Percentiles rank a stretch among this genome's conserved stretches.
Evolutionary conservation across 805 yeast species (phyloP).

Genomic region (Barnettozyma siamensis): DNA sequence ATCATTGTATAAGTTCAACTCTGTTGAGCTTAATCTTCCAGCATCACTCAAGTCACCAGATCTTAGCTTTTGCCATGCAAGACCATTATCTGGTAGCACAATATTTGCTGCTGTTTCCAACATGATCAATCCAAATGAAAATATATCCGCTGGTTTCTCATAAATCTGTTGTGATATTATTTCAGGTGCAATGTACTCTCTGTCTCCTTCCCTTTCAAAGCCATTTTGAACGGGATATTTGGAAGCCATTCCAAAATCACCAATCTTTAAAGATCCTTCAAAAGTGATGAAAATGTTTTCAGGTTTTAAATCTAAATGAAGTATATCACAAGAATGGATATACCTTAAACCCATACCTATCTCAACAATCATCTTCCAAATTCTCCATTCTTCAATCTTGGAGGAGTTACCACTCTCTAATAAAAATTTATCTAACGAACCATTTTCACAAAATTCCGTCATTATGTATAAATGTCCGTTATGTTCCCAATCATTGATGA

Average conservation of each 20-base stretch:
- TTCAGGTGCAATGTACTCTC: conserved; percentile 97
- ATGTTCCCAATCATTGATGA: conserved; percentile 82
- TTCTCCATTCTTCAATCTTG: conserved; percentile 91
- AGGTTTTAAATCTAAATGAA: conserved; percentile 91
- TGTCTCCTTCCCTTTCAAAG: conserved; percentile 93
- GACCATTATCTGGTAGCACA: conserved; percentile 90
- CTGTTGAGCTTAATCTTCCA: conserved; percentile 74
- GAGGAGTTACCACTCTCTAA: conserved; percentile 70
- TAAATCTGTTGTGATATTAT: conserved; percentile 76
- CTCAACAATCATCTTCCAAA: conserved; percentile 93
- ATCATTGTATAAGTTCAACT: conserved; percentile 34
- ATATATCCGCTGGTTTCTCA: conserved; percentile 89
- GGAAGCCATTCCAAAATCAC: conserved; percentile 95
- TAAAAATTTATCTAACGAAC: conserved; percentile 76
- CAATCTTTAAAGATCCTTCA: conserved; percentile 90
- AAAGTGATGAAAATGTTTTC: conserved; percentile 92
- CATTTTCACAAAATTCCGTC: conserved; percentile 95
- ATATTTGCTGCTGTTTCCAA: conserved; percentile 96
- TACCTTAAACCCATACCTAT: conserved; percentile 71
- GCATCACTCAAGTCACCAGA: conserved; percentile 96
- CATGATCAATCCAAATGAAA: conserved; percentile 89
- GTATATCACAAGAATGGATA: conserved; percentile 69
- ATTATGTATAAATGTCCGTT: conserved; percentile 75
- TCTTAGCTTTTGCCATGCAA: conserved; percentile 92
- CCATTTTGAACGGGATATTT: conserved; percentile 59